These are phyloP conservation scores for Malus fusca DNA, from an alignment of 306 rosid species.

Conservation along the genomic window DNA sequence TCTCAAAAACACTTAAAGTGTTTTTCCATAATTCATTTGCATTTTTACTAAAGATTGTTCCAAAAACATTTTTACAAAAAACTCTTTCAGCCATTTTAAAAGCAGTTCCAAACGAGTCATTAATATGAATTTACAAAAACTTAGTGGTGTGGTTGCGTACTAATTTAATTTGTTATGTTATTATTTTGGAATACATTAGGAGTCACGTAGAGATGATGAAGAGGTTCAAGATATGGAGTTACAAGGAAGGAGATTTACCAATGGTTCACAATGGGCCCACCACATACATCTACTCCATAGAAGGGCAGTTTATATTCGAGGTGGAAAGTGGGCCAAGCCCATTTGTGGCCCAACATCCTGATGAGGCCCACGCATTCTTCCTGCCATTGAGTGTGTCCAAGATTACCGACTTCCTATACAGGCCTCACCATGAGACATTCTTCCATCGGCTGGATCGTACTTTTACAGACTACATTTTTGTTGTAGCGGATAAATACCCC, in stretches of 20 bases:
- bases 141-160: background rate
- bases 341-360: slow-evolving; percentile 31
- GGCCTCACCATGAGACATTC: background rate
- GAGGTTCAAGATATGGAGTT: slow-evolving; percentile 50
- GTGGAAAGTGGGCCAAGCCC: slow-evolving; percentile 27
- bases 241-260: slow-evolving; percentile 48
- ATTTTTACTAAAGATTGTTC: no score
- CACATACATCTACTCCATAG: slow-evolving; percentile 54
- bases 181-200: slow-evolving; percentile 8
- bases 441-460: background rate
- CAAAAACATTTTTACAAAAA: no score
- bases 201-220: slow-evolving; percentile 57
- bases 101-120: no score
- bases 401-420: slow-evolving; percentile 22
- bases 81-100: no score
- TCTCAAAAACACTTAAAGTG: no score
- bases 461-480: slow-evolving; percentile 17
- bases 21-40: no score
- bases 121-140: background rate
- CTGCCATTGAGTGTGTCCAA: slow-evolving; percentile 47
- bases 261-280: slow-evolving; percentile 46
- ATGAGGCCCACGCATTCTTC: slow-evolving; percentile 45
- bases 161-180: background rate
- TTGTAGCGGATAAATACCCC: slow-evolving; percentile 18
- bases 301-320: slow-evolving; percentile 58